These are phyloP conservation scores for Phytophthora macrochlamydospora DNA, from an alignment of 352 stramenopile genomes.

Conservation along the genomic window DNA sequence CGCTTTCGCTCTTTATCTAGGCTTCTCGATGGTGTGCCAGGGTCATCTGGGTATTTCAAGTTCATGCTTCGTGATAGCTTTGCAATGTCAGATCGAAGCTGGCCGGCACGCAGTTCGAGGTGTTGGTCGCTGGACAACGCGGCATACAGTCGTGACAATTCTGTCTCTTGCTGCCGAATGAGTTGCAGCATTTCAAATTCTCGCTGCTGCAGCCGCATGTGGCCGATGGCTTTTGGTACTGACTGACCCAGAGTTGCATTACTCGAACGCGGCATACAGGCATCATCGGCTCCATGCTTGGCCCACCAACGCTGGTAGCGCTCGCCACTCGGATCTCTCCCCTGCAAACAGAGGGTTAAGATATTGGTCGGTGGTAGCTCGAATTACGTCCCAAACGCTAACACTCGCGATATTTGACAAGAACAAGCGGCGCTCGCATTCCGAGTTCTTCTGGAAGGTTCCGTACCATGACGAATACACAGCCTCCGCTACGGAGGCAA, in stretches of 20 bases:
- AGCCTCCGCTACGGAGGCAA: constrained; percentile 95
- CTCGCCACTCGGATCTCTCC: constrained; percentile 18
- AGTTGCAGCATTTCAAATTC: constrained; percentile 86
- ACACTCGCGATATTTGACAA: constrained; percentile 69
- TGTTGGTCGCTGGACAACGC: constrained; percentile 66
- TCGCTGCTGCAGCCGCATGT: constrained; percentile 87
- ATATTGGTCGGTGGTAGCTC: constrained; percentile 81
- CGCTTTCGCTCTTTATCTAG: constrained; percentile 12
- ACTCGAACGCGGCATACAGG: constrained; percentile 85
- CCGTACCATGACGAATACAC: constrained; percentile 97
- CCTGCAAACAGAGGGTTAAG: constrained; percentile 83
- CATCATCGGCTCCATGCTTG: constrained; percentile 72
- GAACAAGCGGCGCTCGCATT: constrained; percentile 73
- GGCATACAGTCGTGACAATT: constrained; percentile 71
- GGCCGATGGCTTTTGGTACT: constrained; percentile 88
- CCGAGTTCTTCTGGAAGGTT: constrained; percentile 92
- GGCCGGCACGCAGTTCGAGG: constrained; percentile 60
- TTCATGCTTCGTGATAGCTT: constrained; percentile 78
- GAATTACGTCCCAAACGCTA: constrained; percentile 87
- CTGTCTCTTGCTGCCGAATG: constrained; percentile 81
- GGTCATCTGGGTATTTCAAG: constrained; percentile 61
- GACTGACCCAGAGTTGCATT: constrained; percentile 87
- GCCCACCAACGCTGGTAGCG: constrained; percentile 13
- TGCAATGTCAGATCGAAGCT: constrained; percentile 76
- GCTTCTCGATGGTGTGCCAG: constrained; percentile 20